phyloP scores from a whole-genome alignment of 2,329 filamentous ascomycete species.

The Blastomyces parvus region DNA sequence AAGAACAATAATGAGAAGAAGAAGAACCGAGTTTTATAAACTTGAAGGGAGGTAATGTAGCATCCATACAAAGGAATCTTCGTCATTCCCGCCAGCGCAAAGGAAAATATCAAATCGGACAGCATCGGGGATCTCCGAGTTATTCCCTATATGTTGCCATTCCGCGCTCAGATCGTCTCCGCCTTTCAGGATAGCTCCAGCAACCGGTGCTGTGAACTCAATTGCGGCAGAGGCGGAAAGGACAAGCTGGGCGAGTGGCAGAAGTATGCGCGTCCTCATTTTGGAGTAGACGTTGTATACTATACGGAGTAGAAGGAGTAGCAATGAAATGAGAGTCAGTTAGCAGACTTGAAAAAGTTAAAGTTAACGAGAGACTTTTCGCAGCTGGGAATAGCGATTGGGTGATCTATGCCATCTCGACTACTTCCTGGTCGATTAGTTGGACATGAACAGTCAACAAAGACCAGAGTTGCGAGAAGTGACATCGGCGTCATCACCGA shows the following conservation, averaged over 20 bases:
- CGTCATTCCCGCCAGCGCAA: slow-evolving; percentile 50
- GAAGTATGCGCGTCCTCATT: neutral
- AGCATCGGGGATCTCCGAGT: slow-evolving; percentile 43
- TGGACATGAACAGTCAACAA: neutral
- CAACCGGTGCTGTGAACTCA: slow-evolving; percentile 44
- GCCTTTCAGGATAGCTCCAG: slow-evolving; percentile 42
- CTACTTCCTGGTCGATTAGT: neutral
- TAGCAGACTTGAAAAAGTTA: neutral
- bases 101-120: slow-evolving; percentile 50
- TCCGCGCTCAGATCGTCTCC: slow-evolving; percentile 44
- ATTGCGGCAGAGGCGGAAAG: slow-evolving; percentile 20
- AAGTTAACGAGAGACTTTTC: neutral
- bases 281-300: neutral
- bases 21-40: neutral
- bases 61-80: slow-evolving; percentile 41
- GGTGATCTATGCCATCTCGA: neutral
- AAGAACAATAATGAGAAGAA: slow-evolving; percentile 9
- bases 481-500: neutral
- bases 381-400: neutral
- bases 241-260: slow-evolving; percentile 10
- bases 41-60: slow-evolving; percentile 5
- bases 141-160: slow-evolving; percentile 48
- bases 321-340: neutral
- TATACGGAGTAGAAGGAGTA: too few species aligned
- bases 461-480: neutral